Evolutionary conservation across 306 rosid species (phyloP), one percentile per base, ranked within the genome.

Genomic region (Ochetophila trinervis): DNA sequence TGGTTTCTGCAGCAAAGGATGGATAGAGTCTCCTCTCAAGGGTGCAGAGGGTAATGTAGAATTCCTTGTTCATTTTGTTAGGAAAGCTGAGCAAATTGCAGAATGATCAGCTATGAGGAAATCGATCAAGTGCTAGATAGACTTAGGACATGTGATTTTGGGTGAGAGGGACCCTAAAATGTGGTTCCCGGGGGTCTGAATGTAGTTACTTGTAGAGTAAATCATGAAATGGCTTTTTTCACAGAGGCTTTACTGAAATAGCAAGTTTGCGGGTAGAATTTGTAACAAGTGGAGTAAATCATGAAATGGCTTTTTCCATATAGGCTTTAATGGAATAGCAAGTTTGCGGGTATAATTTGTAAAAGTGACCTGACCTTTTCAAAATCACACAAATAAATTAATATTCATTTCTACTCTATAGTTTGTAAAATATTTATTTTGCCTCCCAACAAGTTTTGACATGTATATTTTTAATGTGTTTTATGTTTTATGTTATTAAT

Each of bases 1-100:
- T 35, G 98, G 96, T 70, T 87, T 89, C 81, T 76, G 76, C 71
- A 76, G 85, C 79, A 74, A 78, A 74, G 98, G 98, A 20, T 86
- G 88, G 96, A 84, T 87, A 9, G 90, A 87, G 70, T 93, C 98
- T 60, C 98, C 98, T 63, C 82, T 93, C 55, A 93, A 86, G 74
- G 98, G 97, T 23, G 95, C 94, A 0, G 96, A 89, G 83, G 98
- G 98, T 52, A 93, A 93, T 74, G 86, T 83, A 63, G 97, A 93
- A 74, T 93, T 93, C 72, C 86, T 93, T 32, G 98, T 83, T 76
- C 80, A 82, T 75, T 93, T 93, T 53, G 53, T 50, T 69, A 80
- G 88, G 66, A 76, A 62, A 16, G 36, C 68, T 17, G 62, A 56
- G 72, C 22, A 52, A 60, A 52, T 2, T 47, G 57, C 15, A n/a